A percentile compares a stretch with the other conserved stretches of the same genome.
Evolutionary conservation across 2,329 filamentous ascomycete genomes (phyloP).

Genomic region (Beauveria sp.): DNA sequence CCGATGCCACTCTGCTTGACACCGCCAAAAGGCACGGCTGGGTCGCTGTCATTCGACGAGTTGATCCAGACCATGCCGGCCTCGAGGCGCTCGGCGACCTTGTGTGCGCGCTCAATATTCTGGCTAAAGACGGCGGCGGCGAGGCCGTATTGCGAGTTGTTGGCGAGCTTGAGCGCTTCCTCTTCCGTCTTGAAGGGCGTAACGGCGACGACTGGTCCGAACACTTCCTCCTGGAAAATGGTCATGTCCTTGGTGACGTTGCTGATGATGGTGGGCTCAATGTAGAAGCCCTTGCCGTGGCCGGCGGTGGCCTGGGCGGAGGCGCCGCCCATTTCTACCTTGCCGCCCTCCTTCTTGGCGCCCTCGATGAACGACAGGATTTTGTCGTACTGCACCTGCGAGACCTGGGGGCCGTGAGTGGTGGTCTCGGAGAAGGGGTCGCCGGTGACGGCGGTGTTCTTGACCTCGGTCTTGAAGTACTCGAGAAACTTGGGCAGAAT

Average conservation of each 20-base stretch:
- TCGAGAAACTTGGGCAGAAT: constrained; percentile 57
- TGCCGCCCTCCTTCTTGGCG: constrained; percentile 65
- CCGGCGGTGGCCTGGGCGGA: constrained; percentile 24
- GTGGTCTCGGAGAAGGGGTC: constrained; percentile 63
- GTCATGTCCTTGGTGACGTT: constrained; percentile 33
- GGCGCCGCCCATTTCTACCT: constrained; percentile 56
- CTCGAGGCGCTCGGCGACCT: constrained; percentile 48
- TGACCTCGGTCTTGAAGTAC: constrained; percentile 52
- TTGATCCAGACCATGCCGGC: constrained; percentile 52
- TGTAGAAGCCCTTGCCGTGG: constrained; percentile 37
- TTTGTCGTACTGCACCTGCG: constrained; percentile 61
- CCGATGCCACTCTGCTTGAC: constrained; percentile 43
- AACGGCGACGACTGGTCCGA: constrained; percentile 37
- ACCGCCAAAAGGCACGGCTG: constrained; percentile 37
- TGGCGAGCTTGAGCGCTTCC: constrained; percentile 35
- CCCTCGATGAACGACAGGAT: constrained; percentile 62
- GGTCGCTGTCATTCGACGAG: constrained; percentile 36
- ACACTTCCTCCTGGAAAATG: constrained; percentile 40
- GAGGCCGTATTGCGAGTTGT: constrained; percentile 52
- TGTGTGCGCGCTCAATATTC: constrained; percentile 43
- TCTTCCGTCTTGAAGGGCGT: constrained; percentile 34
- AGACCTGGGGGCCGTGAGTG: constrained; percentile 69
- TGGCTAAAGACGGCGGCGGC: constrained; percentile 55
- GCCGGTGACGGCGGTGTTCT: constrained; percentile 55
- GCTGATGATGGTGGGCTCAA: constrained; percentile 39